A percentile compares a stretch with the other conserved stretches of the same genome.
Evolutionary conservation across 2,329 filamentous ascomycete genomes (phyloP).

Genomic region (Trichoderma sp.): DNA sequence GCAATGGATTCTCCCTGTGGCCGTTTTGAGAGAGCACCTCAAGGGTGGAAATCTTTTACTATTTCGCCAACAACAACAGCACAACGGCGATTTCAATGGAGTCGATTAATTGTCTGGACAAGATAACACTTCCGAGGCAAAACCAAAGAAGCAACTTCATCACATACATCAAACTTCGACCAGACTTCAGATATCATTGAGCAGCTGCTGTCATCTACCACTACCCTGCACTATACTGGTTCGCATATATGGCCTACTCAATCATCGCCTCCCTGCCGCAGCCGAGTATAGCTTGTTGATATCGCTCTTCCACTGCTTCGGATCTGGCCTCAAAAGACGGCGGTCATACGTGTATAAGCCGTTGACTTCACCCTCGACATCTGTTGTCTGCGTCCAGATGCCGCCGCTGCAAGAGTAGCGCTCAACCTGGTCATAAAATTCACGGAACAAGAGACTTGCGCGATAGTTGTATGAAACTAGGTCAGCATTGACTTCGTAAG

Average conservation of each 20-base stretch:
- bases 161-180: background rate
- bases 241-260: background rate
- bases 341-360: slow-evolving; percentile 69
- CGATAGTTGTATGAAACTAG: slow-evolving; percentile 66
- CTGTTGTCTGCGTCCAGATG: slow-evolving; percentile 72
- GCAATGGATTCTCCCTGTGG: background rate
- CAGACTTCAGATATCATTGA: background rate
- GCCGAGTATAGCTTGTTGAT: slow-evolving; percentile 60
- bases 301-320: slow-evolving; percentile 57
- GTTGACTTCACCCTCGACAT: slow-evolving; percentile 73
- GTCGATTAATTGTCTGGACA: background rate
- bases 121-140: background rate
- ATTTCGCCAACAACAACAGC: background rate
- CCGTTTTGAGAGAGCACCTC: background rate
- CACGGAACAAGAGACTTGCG: slow-evolving; percentile 56
- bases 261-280: slow-evolving; percentile 32
- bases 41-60: background rate
- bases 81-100: background rate
- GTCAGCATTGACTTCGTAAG: slow-evolving; percentile 63
- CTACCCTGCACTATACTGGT: background rate
- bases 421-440: slow-evolving; percentile 61
- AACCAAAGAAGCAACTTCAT: background rate
- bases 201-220: background rate
- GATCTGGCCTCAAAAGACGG: slow-evolving; percentile 55
- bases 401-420: slow-evolving; percentile 63